Conservation (phyloP, 106 monocot species). For the Hemerocallis citrina region DNA sequence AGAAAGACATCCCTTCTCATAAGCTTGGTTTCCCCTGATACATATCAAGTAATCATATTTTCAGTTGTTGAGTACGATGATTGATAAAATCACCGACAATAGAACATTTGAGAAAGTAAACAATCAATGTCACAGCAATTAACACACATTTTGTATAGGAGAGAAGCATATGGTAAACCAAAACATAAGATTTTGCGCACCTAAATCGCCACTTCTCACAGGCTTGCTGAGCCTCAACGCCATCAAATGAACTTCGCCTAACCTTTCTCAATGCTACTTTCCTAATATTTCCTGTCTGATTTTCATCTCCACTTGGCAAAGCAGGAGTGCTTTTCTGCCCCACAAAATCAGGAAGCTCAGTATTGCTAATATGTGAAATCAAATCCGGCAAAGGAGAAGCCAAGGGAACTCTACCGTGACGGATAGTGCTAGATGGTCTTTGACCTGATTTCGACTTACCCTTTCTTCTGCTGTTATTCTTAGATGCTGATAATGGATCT, state of each 20-base stretch:
- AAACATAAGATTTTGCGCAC: constrained; percentile 21
- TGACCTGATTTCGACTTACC: constrained; percentile 22
- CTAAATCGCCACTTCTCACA: constrained; percentile 90
- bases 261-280: constrained; percentile 11
- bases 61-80: background rate
- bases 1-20: constrained; percentile 56
- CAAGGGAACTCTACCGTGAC: constrained; percentile 9
- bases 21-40: constrained; percentile 90
- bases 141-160: too few species aligned
- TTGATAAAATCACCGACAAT: too few species aligned
- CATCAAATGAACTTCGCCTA: background rate
- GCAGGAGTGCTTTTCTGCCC: constrained; percentile 3
- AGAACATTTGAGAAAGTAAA: background rate
- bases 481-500: constrained; percentile 22
- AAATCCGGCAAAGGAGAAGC: constrained; percentile 3
- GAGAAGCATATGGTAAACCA: too few species aligned
- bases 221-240: constrained; percentile 32
- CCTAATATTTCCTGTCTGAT: constrained; percentile 11
- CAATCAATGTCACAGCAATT: background rate
- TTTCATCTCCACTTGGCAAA: constrained; percentile 8
- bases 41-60: too few species aligned
- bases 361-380: constrained; percentile 15
- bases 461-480: constrained; percentile 34
- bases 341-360: constrained; percentile 2
- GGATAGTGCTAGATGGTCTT: constrained; percentile 6